These are phyloP conservation scores for Lotus japonicus DNA, from an alignment of 306 rosid species.

Conservation along the genomic window DNA sequence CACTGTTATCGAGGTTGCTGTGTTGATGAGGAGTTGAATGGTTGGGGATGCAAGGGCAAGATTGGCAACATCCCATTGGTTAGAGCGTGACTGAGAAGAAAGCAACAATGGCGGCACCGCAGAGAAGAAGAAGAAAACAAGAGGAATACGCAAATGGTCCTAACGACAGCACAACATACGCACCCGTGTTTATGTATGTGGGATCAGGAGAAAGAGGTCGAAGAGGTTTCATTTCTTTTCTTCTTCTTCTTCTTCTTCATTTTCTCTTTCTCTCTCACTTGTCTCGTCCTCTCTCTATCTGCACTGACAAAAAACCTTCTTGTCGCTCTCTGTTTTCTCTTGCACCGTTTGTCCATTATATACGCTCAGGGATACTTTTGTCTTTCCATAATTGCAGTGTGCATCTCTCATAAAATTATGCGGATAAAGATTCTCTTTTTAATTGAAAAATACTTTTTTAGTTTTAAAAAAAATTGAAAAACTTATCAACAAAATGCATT, in stretches of 20 bases:
- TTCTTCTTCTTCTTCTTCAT: constrained; percentile 8
- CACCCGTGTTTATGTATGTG: no score
- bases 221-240: constrained; percentile 12
- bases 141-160: neutral
- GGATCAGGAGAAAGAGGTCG: no score
- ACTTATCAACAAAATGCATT: no score
- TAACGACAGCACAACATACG: neutral
- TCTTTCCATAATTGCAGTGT: neutral
- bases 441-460: no score
- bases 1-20: no score
- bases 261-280: neutral
- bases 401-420: no score
- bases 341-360: constrained; percentile 33
- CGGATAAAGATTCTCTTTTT: no score
- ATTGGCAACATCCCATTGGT: constrained; percentile 68
- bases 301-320: constrained; percentile 34
- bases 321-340: constrained; percentile 22
- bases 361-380: constrained; percentile 11
- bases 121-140: neutral
- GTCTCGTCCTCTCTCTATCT: constrained; percentile 10
- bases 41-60: constrained; percentile 13
- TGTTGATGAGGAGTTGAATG: neutral
- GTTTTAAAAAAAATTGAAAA: no score
- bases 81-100: neutral
- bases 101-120: neutral